Base-by-base conservation (phyloP, 1,139 yeast genomes). In the Arxiozyma telluris region DNA sequence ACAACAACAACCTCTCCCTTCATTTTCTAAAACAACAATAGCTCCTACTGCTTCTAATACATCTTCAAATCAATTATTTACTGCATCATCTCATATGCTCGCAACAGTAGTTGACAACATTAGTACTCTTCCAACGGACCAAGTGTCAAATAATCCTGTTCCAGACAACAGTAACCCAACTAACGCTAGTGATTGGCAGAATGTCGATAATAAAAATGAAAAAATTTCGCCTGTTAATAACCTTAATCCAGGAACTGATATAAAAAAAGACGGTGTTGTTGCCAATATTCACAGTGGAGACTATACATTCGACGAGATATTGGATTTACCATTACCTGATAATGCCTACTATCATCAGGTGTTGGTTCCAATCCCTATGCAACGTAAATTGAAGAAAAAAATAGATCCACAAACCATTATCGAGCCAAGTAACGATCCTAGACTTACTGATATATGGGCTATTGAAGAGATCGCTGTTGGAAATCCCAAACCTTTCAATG, bases 321-420 rank as follows among this genome's bases (percentile, higher is more conserved):
- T 66, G 43, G 54, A 59, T 18, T 52, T 65, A 49, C 60, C 57
- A 41, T 60, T 55, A 48, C 50, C 49, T 9, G 67, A 65, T 48
- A 67, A 64, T 7, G 60, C 66, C n/a, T 61, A 58, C 41, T 67
- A 65, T 54, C 66, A 59, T 20, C 66, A 66, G 49, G 58, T 61
- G 1, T 54, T 55, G 12, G 65, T 66, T 21, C 61, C 62, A 41
- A 57, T 67, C 9, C 70, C 71, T 3, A 54, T 60, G 20, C 57
- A 57, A 41, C 53, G 59, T 44, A 52, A 53, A 44, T 51, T 53
- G 30, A 43, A 53, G 43, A 57, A 48, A 39, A 54, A 55, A 18
- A 49, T 57, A n/a, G 56, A 54, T n/a, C 18, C 30, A 9, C 17
- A 21, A n/a, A 49, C 53, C 6, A 22, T 50, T 8, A 52, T 54